Conservation (phyloP, 306 rosid species). For the Pterocarpus macrocarpus region DNA sequence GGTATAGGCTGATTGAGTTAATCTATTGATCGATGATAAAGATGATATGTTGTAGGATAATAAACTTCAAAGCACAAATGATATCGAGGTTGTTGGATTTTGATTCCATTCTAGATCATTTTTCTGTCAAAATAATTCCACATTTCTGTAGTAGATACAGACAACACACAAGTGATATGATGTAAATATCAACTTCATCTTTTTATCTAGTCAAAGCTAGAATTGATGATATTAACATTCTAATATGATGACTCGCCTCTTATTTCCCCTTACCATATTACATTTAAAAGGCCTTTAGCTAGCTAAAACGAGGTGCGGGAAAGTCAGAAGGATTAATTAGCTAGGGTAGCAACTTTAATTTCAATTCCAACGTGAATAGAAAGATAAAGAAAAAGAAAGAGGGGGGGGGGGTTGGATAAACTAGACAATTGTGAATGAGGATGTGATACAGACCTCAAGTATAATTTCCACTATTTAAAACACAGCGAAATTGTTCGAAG, state of each 20-base stretch:
- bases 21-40: not conserved
- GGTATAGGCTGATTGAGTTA: no score
- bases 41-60: not conserved
- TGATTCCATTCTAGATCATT: not conserved
- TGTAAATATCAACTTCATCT: not conserved
- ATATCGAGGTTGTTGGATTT: not conserved
- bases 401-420: no score
- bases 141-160: not conserved
- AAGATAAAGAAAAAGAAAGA: no score
- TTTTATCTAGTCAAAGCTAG: not conserved
- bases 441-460: no score
- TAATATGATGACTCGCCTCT: not conserved
- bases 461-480: no score
- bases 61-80: not conserved
- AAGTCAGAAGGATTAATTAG: no score
- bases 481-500: no score
- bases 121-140: not conserved
- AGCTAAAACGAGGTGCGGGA: no score
- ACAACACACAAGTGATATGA: not conserved
- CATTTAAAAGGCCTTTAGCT: no score
- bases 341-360: no score
- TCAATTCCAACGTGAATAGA: no score
- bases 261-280: not conserved
- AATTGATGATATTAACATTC: not conserved
- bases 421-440: no score